A percentile compares a stretch with the other conserved stretches of the same genome.
phyloP scores from a whole-genome alignment of 202 grass and related monocot genomes.

The Panicum hallii region DNA sequence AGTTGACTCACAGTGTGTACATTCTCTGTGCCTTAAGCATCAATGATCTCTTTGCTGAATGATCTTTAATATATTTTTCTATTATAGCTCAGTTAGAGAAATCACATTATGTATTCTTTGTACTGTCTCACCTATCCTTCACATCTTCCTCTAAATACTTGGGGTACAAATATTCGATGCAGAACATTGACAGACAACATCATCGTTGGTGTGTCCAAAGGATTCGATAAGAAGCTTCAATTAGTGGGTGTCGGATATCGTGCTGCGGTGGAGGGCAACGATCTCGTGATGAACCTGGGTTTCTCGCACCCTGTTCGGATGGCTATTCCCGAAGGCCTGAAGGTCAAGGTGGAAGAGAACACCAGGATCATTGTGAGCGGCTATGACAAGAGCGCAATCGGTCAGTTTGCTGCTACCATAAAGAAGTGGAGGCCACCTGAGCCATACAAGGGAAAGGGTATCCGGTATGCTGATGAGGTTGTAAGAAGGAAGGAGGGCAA shows the following conservation, averaged over 20 bases:
- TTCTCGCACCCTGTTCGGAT: slow-evolving; percentile 92
- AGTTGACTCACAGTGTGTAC: slow-evolving; percentile 16
- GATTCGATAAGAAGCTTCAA: slow-evolving; percentile 91
- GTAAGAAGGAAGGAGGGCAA: slow-evolving; percentile 95
- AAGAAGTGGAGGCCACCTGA: slow-evolving; percentile 98
- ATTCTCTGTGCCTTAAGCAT: slow-evolving; percentile 17
- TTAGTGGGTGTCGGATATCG: slow-evolving; percentile 92
- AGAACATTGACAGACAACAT: slow-evolving; percentile 94
- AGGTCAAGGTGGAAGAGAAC: slow-evolving; percentile 95
- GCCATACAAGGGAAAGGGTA: slow-evolving; percentile 97
- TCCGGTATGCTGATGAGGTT: slow-evolving; percentile 72
- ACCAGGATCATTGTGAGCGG: slow-evolving; percentile 86
- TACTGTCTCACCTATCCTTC: background rate
- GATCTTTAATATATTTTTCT: slow-evolving; percentile 5
- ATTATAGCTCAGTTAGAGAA: slow-evolving; percentile 24
- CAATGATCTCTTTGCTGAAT: background rate
- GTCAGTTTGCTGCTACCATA: slow-evolving; percentile 83
- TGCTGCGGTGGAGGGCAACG: slow-evolving; percentile 80
- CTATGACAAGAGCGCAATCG: slow-evolving; percentile 79
- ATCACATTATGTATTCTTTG: background rate
- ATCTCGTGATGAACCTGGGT: slow-evolving; percentile 87
- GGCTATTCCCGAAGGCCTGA: slow-evolving; percentile 75
- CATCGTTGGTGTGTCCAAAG: slow-evolving; percentile 90
- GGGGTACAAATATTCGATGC: slow-evolving; percentile 43
- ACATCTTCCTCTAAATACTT: slow-evolving; percentile 31